Evolutionary conservation across 2,329 filamentous ascomycete genomes (phyloP).

Genomic region (Fusarium burgessii): DNA sequence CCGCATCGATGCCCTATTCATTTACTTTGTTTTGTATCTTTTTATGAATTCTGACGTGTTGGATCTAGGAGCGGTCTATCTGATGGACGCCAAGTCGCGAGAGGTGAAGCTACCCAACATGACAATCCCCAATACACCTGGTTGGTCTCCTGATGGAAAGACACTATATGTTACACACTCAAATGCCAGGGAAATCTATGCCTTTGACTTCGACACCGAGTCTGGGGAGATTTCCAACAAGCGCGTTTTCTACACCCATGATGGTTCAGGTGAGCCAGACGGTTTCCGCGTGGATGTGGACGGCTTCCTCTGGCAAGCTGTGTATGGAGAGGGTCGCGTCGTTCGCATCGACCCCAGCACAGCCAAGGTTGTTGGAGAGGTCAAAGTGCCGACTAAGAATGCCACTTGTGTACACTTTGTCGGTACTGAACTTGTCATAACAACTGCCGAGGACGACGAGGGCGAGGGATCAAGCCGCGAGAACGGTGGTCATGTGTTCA

Average conservation of each 20-base stretch:
- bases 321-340: conserved; percentile 83
- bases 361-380: conserved; percentile 78
- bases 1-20: neutral
- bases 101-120: conserved; percentile 72
- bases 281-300: conserved; percentile 87
- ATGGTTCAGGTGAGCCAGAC: conserved; percentile 77
- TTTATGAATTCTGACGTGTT: conserved; percentile 10
- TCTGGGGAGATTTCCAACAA: conserved; percentile 75
- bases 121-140: conserved; percentile 86
- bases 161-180: conserved; percentile 89
- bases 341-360: conserved; percentile 74
- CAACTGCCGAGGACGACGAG: conserved; percentile 76
- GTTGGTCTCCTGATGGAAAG: conserved; percentile 79
- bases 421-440: conserved; percentile 81
- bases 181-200: conserved; percentile 75
- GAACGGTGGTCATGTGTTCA: conserved; percentile 79
- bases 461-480: conserved; percentile 72
- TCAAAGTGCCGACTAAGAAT: conserved; percentile 81
- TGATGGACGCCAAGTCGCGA: conserved; percentile 72
- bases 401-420: conserved; percentile 86
- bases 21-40: neutral
- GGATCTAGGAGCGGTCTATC: conserved; percentile 74
- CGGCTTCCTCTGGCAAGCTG: conserved; percentile 88
- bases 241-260: conserved; percentile 79
- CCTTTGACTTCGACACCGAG: conserved; percentile 77